A percentile compares a stretch with the other conserved stretches of the same genome.
Evolutionary conservation across 2,329 filamentous ascomycete species (phyloP).

Genomic region (Aspergillus fructus): DNA sequence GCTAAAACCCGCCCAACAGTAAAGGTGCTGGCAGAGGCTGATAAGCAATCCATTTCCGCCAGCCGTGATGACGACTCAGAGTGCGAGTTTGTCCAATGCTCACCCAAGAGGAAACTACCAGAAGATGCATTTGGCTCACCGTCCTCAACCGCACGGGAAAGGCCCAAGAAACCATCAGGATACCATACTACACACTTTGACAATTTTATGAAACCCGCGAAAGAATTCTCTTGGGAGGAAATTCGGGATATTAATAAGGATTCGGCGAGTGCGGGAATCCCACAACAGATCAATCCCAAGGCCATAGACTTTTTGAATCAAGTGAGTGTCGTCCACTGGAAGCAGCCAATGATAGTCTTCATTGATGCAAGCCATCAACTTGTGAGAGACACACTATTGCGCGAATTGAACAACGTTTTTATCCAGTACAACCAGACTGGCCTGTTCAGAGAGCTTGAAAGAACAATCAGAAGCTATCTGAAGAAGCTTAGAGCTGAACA

Average conservation of each 20-base stretch:
- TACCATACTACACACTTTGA: conserved; percentile 26
- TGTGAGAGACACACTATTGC: conserved; percentile 39
- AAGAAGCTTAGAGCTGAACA: conserved; percentile 38
- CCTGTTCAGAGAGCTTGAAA: conserved; percentile 34
- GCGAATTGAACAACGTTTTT: conserved; percentile 46
- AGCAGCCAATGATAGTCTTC: conserved; percentile 49
- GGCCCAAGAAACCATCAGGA: neutral
- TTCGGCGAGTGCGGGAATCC: conserved; percentile 58
- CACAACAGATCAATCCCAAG: conserved; percentile 58
- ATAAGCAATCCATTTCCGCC: conserved; percentile 39
- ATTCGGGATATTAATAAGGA: conserved; percentile 57
- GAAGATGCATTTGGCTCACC: neutral
- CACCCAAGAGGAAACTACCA: conserved; percentile 24
- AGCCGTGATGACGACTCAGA: conserved; percentile 24
- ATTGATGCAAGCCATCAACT: conserved; percentile 29
- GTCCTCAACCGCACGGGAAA: conserved; percentile 1
- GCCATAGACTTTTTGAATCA: conserved; percentile 61
- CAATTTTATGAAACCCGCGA: conserved; percentile 17
- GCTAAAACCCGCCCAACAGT: conserved; percentile 43
- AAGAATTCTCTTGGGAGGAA: conserved; percentile 30
- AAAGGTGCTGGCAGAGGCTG: conserved; percentile 26
- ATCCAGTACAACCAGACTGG: conserved; percentile 34
- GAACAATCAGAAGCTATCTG: conserved; percentile 49
- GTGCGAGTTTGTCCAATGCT: conserved; percentile 22
- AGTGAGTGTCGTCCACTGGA: conserved; percentile 61